A percentile compares a stretch with the other conserved stretches of the same genome.
These are phyloP conservation scores for Suillus paluster DNA, from an alignment of 768 basidiomycete species.

Conservation along the genomic window DNA sequence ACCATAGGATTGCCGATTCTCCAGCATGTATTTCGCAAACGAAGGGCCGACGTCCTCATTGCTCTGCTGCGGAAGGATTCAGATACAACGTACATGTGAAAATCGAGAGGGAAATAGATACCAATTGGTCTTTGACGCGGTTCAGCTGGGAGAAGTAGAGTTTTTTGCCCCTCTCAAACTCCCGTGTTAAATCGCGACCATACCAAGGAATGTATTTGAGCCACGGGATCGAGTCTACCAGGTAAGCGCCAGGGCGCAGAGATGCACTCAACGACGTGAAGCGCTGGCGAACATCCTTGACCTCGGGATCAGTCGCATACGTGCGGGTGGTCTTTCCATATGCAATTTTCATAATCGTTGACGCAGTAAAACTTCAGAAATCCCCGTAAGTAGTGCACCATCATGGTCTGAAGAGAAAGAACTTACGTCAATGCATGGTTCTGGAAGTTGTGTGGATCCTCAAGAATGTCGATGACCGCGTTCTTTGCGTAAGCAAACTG, in stretches of 20 bases:
- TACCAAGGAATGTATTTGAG: conserved; percentile 61
- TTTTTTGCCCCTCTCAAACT: conserved; percentile 51
- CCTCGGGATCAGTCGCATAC: conserved; percentile 19
- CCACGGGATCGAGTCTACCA: conserved; percentile 38
- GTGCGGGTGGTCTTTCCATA: conserved; percentile 24
- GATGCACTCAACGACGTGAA: conserved; percentile 23
- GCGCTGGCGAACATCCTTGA: conserved; percentile 23
- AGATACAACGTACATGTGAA: background rate
- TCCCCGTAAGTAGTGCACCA: conserved; percentile 14
- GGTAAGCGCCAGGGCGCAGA: conserved; percentile 35
- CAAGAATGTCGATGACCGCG: conserved; percentile 16
- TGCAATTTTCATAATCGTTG: conserved; percentile 19
- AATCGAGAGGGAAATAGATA: conserved; percentile 16
- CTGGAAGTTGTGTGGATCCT: conserved; percentile 14
- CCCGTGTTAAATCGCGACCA: conserved; percentile 52
- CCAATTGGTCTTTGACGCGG: conserved; percentile 47
- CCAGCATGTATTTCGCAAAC: conserved; percentile 58
- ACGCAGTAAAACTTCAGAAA: conserved; percentile 20
- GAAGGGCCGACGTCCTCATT: conserved; percentile 37
- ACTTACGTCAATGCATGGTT: conserved; percentile 35
- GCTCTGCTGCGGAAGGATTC: conserved; percentile 2
- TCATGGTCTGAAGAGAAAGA: conserved; percentile 40
- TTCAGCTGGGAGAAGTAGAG: conserved; percentile 52
- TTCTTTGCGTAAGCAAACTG: conserved; percentile 39
- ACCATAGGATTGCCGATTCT: conserved; percentile 50